phyloP scores from a whole-genome alignment of 805 yeast genomes.

The Starmera quercuum region DNA sequence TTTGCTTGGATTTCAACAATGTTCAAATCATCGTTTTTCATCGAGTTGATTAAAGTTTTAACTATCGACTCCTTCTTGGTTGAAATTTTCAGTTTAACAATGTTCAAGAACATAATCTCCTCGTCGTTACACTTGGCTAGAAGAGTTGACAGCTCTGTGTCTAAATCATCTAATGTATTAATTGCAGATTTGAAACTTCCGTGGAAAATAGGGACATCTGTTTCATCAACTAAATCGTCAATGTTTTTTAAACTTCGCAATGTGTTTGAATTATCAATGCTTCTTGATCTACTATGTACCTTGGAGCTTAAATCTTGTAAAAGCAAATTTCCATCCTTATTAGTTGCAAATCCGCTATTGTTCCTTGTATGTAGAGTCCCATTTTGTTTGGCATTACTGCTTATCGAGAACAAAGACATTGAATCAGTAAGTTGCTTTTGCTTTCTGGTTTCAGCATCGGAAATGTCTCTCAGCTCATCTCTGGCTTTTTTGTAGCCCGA shows the following conservation, averaged over 20 bases:
- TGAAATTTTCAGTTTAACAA: constrained; percentile 24
- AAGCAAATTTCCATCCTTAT: constrained; percentile 1
- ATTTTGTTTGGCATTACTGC: constrained; percentile 11
- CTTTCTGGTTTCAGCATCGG: constrained; percentile 39
- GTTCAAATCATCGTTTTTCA: constrained; percentile 23
- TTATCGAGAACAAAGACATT: constrained; percentile 31
- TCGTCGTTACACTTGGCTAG: constrained; percentile 18
- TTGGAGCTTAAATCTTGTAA: constrained; percentile 54
- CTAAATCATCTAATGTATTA: constrained; percentile 25
- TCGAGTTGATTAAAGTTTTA: constrained; percentile 26
- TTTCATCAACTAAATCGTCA: constrained; percentile 60
- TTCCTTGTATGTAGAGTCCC: constrained; percentile 16
- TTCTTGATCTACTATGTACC: constrained; percentile 52
- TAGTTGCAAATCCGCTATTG: constrained; percentile 27
- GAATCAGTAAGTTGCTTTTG: constrained; percentile 38
- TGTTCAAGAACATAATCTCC: constrained; percentile 22
- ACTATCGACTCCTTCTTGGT: constrained; percentile 23
- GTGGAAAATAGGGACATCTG: constrained; percentile 61
- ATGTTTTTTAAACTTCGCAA: constrained; percentile 41
- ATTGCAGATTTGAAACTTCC: constrained; percentile 42
- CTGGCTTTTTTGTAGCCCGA: constrained; percentile 54
- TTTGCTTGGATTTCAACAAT: constrained; percentile 18
- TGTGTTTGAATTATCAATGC: constrained; percentile 36
- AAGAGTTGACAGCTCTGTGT: constrained; percentile 14
- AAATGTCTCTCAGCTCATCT: constrained; percentile 49